phyloP scores from a whole-genome alignment of 108 stramenopile genomes.

The Heterococcus sp. region DNA sequence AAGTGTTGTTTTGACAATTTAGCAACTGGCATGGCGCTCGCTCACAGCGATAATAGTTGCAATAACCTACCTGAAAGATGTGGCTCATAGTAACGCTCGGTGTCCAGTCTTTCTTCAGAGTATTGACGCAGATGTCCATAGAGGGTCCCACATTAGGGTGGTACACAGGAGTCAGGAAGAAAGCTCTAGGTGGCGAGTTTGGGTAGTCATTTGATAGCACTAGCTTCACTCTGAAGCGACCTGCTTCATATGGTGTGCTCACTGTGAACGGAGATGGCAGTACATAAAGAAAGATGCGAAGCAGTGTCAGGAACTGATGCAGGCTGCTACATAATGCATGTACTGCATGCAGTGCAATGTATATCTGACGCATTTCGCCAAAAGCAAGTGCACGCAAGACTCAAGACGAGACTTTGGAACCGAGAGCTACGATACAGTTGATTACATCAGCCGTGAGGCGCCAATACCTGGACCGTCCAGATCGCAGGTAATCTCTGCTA shows the following conservation, averaged over 20 bases:
- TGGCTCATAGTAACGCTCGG: conserved; percentile 78
- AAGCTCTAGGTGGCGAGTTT: conserved; percentile 83
- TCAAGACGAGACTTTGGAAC: background rate
- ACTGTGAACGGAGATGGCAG: conserved; percentile 11
- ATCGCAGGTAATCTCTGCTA: conserved; percentile 35
- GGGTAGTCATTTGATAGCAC: conserved; percentile 67
- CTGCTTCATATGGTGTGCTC: conserved; percentile 89
- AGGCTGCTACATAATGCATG: background rate
- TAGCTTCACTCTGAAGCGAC: conserved; percentile 88
- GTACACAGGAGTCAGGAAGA: conserved; percentile 96
- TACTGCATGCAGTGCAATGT: background rate
- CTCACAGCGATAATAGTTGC: too few species aligned
- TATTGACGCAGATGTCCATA: conserved; percentile 97
- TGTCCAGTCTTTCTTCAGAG: conserved; percentile 94
- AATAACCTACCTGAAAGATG: conserved; percentile 67
- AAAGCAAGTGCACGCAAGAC: background rate
- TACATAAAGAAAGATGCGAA: background rate
- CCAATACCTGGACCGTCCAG: conserved; percentile 36
- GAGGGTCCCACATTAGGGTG: conserved; percentile 95
- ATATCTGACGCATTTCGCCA: background rate
- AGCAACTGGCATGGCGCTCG: too few species aligned
- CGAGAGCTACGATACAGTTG: background rate
- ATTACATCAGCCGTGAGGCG: background rate
- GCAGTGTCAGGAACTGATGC: background rate
- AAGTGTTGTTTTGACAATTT: too few species aligned